Evolutionary conservation across 2,329 filamentous ascomycete species (phyloP), one percentile per base, ranked within the genome.

Genomic region (Colletotrichum incanum): DNA sequence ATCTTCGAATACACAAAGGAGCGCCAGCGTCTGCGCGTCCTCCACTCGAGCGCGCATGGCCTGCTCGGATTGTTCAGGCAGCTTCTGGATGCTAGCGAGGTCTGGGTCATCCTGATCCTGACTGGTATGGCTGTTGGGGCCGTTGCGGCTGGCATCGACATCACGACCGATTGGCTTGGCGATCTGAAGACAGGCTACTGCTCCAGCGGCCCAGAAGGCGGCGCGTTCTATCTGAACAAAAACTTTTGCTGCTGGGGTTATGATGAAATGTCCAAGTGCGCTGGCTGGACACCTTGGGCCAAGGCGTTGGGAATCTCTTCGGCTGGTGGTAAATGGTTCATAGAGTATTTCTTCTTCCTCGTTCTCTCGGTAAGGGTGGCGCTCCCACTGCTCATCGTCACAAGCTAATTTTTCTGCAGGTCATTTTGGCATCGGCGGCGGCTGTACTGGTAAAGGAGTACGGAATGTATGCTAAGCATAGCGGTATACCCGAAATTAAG

Each of bases 1-100:
- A 98, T 98, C 79, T 98, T 98, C 78, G 96, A 99, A 82, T 98
- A 98, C 80, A 96, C 94, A 64, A 98, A 98, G 82, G 96, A 99
- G 84, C 91, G 96, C 26, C 94, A 97, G 81, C 91, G 96, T 31
- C 85, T 97, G 77, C 90, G 94, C n/a, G 89, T 93, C 39, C 86
- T 99, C 26, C 89, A 91, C 67, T 90, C 93, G 0, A 90, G 89
- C 76, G 89, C 91, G 9, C 87, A 89, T 26, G 94, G 95, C 0
- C 76, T 98, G 6, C 72, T 95, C 26, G 94, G 95, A 16, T 91
- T 94, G 77, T 77, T 93, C 65, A 91, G 89, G 73, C 91, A 93
- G 75, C 84, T 97, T 31, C 86, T 94, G 20, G 96, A 99, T 81
- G 92, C 92, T 5, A 95, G 94, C 79, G 95, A 98, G 83, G 92